A percentile compares a stretch with the other conserved stretches of the same genome.
phyloP scores from a whole-genome alignment of 2,329 filamentous ascomycete species.

The Cadophora sp. region DNA sequence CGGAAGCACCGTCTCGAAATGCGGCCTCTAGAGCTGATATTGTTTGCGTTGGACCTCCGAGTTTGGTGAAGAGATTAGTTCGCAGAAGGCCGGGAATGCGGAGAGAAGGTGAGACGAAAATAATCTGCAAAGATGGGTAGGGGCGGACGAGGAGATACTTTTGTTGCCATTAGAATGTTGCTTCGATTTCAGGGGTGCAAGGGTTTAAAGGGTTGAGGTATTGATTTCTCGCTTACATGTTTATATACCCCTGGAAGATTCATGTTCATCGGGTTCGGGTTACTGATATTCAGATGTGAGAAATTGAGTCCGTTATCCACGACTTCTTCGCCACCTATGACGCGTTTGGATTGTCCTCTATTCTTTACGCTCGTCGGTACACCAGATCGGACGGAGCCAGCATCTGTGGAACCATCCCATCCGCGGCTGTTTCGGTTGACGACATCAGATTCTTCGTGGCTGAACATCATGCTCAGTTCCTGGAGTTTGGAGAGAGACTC shows the following conservation, averaged over 20 bases:
- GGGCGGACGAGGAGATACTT: slow-evolving; percentile 68
- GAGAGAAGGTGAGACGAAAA: slow-evolving; percentile 72
- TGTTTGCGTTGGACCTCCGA: slow-evolving; percentile 55
- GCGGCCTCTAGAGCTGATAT: slow-evolving; percentile 59
- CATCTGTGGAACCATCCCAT: slow-evolving; percentile 50
- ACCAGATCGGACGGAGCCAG: slow-evolving; percentile 27
- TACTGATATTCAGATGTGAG: slow-evolving; percentile 26
- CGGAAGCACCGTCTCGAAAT: slow-evolving; percentile 69
- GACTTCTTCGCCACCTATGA: slow-evolving; percentile 30
- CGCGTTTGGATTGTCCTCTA: slow-evolving; percentile 28
- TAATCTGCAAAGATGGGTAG: slow-evolving; percentile 67
- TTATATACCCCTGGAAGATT: slow-evolving; percentile 52
- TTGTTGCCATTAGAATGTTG: not conserved
- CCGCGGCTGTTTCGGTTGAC: slow-evolving; percentile 63
- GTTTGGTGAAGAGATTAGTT: slow-evolving; percentile 58
- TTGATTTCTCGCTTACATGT: slow-evolving; percentile 43
- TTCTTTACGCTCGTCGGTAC: slow-evolving; percentile 28
- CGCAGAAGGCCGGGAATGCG: slow-evolving; percentile 71
- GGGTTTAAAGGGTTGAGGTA: not conserved
- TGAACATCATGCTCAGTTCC: slow-evolving; percentile 72
- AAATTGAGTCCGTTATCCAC: slow-evolving; percentile 23
- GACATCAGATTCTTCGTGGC: slow-evolving; percentile 67
- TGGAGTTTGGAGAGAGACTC: slow-evolving; percentile 64
- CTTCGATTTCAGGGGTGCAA: not conserved
- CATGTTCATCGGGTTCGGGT: slow-evolving; percentile 34